Conservation (phyloP, 331 rosid species). For the Telfairia occidentalis region DNA sequence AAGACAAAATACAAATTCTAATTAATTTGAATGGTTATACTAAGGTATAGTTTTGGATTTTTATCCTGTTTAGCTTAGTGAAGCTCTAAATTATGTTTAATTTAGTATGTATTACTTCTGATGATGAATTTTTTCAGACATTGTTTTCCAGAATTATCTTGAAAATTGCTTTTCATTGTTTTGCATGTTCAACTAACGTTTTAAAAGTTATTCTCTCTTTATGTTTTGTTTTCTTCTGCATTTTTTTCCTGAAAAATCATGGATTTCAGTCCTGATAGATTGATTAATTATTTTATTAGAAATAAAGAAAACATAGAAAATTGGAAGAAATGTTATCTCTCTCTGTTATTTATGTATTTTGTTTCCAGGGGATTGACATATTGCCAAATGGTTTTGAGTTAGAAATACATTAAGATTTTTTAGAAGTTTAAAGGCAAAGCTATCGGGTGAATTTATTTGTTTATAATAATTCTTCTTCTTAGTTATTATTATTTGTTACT, state of each 20-base stretch:
- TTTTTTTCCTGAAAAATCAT: not conserved
- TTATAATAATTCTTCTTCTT: not conserved
- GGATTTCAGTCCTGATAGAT: not conserved
- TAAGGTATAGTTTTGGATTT: slow-evolving; percentile 42
- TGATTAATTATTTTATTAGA: not conserved
- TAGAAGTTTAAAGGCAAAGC: not conserved
- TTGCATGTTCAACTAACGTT: not conserved
- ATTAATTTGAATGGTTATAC: slow-evolving; percentile 97
- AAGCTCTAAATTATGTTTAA: not conserved
- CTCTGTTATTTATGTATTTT: not conserved
- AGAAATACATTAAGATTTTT: not conserved
- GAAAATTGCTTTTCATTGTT: not conserved
- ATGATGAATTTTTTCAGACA: not conserved
- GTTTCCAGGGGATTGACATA: not conserved
- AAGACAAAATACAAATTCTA: slow-evolving; percentile 73
- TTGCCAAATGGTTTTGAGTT: not conserved
- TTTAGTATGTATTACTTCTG: not conserved
- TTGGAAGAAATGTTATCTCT: not conserved
- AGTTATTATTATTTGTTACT: not conserved
- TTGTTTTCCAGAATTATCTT: not conserved
- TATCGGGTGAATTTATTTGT: not conserved
- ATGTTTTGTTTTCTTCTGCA: not conserved
- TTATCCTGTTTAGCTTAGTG: not conserved
- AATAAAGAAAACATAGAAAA: not conserved
- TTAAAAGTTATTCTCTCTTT: not conserved